Conservation (phyloP, 306 rosid species). For the Acacia melanoxylon region DNA sequence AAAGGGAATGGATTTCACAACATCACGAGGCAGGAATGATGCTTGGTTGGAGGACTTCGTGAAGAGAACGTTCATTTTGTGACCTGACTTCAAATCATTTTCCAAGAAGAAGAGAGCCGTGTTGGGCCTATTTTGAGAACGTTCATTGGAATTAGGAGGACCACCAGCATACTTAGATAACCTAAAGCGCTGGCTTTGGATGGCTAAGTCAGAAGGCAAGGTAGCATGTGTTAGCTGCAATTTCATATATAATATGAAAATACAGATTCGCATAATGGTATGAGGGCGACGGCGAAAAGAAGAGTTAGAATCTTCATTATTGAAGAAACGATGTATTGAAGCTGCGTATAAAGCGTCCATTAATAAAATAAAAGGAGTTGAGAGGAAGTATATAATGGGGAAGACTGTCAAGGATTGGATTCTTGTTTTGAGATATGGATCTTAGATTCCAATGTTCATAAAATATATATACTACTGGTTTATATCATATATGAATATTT, state of each 20-base stretch:
- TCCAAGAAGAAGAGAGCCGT: not conserved
- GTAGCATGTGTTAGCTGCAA: not conserved
- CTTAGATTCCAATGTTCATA: too few species aligned
- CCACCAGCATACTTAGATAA: rapidly evolving
- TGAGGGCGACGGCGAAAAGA: too few species aligned
- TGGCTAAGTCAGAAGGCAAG: too few species aligned
- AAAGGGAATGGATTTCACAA: not conserved
- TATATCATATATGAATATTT: too few species aligned
- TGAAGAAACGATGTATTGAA: too few species aligned
- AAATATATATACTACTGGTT: too few species aligned
- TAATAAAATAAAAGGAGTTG: too few species aligned
- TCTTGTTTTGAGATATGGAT: too few species aligned
- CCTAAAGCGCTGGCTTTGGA: too few species aligned
- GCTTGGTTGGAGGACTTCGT: not conserved
- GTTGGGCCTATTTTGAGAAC: not conserved
- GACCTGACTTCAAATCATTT: not conserved
- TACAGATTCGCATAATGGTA: not conserved
- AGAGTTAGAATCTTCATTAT: not conserved
- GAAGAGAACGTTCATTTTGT: not conserved
- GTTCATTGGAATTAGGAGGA: not conserved
- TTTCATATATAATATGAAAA: not conserved
- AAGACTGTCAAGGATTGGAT: too few species aligned
- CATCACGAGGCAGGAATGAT: not conserved
- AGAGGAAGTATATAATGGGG: too few species aligned
- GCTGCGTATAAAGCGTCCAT: too few species aligned